These are phyloP conservation scores for Trichomonas vaginalis DNA, from an alignment of 208 protist genomes.

Conservation along the genomic window DNA sequence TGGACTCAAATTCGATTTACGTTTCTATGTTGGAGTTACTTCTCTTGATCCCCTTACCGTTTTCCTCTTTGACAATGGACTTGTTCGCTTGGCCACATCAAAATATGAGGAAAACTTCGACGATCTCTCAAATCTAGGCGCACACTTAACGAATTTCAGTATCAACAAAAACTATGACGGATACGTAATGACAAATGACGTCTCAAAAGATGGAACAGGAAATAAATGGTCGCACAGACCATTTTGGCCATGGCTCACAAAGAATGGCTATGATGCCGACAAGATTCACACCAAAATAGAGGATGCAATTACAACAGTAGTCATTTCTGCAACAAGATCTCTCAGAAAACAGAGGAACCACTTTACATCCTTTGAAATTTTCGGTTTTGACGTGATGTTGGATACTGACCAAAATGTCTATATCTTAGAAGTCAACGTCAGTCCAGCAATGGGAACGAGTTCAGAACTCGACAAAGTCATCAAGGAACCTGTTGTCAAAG, in stretches of 20 bases:
- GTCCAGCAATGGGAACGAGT: constrained; percentile 19
- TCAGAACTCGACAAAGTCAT: constrained; percentile 28
- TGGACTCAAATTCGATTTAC: constrained; percentile 37
- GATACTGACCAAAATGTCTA: constrained; percentile 27
- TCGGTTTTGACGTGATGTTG: constrained; percentile 35
- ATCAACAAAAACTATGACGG: background rate
- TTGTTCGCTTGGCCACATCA: constrained; percentile 1
- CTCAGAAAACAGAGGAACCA: background rate
- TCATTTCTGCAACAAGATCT: background rate
- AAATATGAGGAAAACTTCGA: background rate
- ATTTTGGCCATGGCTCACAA: background rate
- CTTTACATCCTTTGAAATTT: constrained; percentile 23
- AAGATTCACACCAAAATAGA: background rate
- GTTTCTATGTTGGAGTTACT: constrained; percentile 22
- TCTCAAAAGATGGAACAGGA: background rate
- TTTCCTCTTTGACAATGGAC: constrained; percentile 15
- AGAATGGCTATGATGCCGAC: background rate
- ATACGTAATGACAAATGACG: background rate
- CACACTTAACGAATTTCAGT: background rate
- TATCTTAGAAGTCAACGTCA: constrained; percentile 36
- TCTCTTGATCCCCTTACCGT: constrained; percentile 10
- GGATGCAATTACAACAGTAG: background rate
- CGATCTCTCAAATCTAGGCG: background rate
- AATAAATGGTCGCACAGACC: constrained; percentile 13
- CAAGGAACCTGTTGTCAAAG: constrained; percentile 24